phyloP scores from a whole-genome alignment of 1,139 yeast genomes.

The Suhomyces taliae region DNA sequence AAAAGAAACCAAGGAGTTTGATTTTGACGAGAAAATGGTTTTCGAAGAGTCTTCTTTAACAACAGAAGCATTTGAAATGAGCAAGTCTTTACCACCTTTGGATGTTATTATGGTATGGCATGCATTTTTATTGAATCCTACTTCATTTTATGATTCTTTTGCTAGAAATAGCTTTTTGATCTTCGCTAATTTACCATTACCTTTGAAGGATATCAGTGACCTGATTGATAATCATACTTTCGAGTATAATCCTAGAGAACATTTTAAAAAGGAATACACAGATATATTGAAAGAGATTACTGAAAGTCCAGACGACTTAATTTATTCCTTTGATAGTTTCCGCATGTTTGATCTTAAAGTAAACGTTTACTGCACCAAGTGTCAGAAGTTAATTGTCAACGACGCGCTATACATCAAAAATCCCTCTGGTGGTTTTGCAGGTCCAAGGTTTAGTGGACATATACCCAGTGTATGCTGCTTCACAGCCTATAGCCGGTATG shows the following conservation, averaged over 20 bases:
- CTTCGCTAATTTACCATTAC: constrained; percentile 28
- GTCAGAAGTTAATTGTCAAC: constrained; percentile 7
- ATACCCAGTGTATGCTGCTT: constrained; percentile 3
- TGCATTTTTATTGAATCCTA: constrained; percentile 30
- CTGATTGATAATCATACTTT: constrained; percentile 24
- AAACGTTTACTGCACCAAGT: constrained; percentile 20
- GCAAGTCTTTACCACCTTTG: constrained; percentile 28
- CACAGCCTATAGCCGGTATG: too few relatives aligned
- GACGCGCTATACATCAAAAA: constrained; percentile 15
- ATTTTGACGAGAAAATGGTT: background rate
- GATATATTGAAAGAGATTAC: constrained; percentile 7
- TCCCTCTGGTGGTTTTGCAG: constrained; percentile 24
- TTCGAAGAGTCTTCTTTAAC: background rate
- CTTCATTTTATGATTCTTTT: constrained; percentile 29
- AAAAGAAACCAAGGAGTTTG: background rate
- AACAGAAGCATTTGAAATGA: background rate
- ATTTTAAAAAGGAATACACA: constrained; percentile 4
- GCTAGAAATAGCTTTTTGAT: constrained; percentile 22
- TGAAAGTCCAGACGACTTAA: background rate
- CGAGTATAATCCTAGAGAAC: constrained; percentile 17
- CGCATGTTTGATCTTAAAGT: constrained; percentile 9
- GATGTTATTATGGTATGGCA: constrained; percentile 47
- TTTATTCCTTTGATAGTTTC: constrained; percentile 1
- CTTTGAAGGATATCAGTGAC: constrained; percentile 22
- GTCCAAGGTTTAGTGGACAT: constrained; percentile 14